phyloP scores from a whole-genome alignment of 805 yeast genomes.

The Starmerella vaccinii region DNA sequence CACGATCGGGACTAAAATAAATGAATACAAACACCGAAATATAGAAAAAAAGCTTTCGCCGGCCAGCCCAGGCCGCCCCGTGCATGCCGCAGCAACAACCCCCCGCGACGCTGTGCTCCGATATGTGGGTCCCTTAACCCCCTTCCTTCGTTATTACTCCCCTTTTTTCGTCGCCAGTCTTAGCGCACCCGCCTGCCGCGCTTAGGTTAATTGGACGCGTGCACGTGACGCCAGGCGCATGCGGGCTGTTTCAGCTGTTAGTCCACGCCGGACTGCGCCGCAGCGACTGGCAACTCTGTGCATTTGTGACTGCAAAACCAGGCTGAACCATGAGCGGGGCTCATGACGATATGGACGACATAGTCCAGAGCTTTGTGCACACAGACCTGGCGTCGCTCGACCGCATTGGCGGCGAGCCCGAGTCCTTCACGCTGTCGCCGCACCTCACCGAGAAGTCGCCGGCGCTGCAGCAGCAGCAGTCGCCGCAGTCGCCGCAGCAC shows the following conservation, averaged over 20 bases:
- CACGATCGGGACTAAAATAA: too few species aligned
- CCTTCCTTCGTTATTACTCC: too few species aligned
- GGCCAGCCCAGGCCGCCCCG: too few species aligned
- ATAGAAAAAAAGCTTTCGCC: too few species aligned
- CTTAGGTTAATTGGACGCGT: neutral
- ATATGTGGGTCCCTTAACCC: too few species aligned
- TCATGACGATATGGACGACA: conserved; percentile 25
- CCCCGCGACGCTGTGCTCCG: too few species aligned
- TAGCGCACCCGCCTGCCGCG: too few species aligned
- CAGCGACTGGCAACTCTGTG: neutral
- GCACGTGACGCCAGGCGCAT: conserved; percentile 1
- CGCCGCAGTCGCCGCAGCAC: neutral
- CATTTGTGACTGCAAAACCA: neutral
- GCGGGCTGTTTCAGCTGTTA: neutral
- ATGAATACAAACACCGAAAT: too few species aligned
- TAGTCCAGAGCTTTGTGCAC: conserved; percentile 29
- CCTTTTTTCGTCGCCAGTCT: too few species aligned
- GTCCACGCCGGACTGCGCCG: conserved; percentile 2
- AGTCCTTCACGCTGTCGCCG: conserved; percentile 22
- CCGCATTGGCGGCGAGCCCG: conserved; percentile 25
- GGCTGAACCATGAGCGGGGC: conserved; percentile 3
- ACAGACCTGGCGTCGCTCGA: conserved; percentile 30
- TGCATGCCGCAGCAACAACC: too few species aligned
- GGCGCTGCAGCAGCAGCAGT: conserved; percentile 2
- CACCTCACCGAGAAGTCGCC: conserved; percentile 22